Evolutionary conservation across 257 asterid genomes (phyloP).

Genomic region (Gentiana straminea): DNA sequence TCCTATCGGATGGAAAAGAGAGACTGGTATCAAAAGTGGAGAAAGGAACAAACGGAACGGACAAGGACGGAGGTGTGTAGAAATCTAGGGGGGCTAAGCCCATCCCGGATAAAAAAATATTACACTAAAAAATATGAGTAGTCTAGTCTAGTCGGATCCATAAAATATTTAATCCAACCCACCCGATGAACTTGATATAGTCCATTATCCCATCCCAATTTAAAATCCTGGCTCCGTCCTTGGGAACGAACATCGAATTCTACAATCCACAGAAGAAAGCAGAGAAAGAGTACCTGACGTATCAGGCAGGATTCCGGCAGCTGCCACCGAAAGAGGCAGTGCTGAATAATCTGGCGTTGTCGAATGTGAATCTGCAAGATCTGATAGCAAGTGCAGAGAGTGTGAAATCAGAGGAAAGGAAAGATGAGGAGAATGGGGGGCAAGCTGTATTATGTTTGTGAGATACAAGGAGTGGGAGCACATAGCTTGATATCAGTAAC

Average conservation of each 20-base stretch:
- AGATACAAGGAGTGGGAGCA: constrained; percentile 53
- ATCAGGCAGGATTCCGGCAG: constrained; percentile 57
- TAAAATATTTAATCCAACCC: no score
- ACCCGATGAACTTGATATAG: no score
- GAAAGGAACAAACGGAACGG: constrained; percentile 94
- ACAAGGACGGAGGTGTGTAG: constrained; percentile 15
- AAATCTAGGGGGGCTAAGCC: no score
- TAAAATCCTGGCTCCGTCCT: no score
- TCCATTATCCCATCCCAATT: no score
- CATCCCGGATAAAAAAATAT: no score
- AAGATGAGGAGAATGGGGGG: constrained; percentile 51
- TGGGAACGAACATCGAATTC: constrained; percentile 26
- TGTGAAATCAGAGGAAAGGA: constrained; percentile 54
- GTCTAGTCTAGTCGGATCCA: no score
- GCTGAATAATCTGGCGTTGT: constrained; percentile 68
- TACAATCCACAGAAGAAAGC: constrained; percentile 78
- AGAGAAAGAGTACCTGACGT: constrained; percentile 78
- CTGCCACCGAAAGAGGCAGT: constrained; percentile 65
- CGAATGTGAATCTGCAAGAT: constrained; percentile 81
- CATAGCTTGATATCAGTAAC: constrained; percentile 90
- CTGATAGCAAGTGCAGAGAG: constrained; percentile 64
- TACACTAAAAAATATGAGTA: no score
- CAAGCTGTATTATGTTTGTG: constrained; percentile 72
- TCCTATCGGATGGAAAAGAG: constrained; percentile 67
- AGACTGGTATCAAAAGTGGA: constrained; percentile 58